These are phyloP conservation scores for Micractinium sp. DNA, from an alignment of 139 green algal species.

Conservation along the genomic window DNA sequence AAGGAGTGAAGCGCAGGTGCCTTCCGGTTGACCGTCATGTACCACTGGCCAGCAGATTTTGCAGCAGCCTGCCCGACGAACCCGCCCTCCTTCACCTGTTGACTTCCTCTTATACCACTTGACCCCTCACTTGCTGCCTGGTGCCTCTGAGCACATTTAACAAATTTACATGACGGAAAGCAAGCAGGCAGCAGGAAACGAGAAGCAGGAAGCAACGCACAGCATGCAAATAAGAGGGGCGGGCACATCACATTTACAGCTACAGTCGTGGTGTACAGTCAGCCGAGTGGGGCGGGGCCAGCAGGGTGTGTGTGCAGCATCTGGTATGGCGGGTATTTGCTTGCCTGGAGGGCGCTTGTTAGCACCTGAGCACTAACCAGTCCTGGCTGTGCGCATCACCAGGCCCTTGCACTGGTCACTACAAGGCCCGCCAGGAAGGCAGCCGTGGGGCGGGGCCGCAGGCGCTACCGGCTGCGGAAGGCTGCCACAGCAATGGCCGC, in stretches of 20 bases:
- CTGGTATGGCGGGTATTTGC: background rate
- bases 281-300: no score
- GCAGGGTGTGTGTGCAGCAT: no score
- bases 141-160: no score
- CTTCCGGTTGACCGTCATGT: no score
- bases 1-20: background rate
- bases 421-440: background rate
- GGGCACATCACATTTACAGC: background rate
- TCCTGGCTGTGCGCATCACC: background rate
- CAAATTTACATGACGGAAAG: no score
- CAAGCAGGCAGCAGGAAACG: background rate
- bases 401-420: background rate
- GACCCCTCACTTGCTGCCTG: no score
- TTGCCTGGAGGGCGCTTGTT: no score
- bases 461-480: background rate
- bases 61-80: no score
- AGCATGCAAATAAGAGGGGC: background rate
- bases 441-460: background rate
- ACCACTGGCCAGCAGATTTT: no score
- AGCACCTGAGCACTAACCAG: no score
- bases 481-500: conserved; percentile 20
- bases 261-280: background rate
- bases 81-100: no score
- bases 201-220: background rate
- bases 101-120: no score